These are phyloP conservation scores for Allium sativum DNA, from an alignment of 106 monocot species.

Conservation along the genomic window DNA sequence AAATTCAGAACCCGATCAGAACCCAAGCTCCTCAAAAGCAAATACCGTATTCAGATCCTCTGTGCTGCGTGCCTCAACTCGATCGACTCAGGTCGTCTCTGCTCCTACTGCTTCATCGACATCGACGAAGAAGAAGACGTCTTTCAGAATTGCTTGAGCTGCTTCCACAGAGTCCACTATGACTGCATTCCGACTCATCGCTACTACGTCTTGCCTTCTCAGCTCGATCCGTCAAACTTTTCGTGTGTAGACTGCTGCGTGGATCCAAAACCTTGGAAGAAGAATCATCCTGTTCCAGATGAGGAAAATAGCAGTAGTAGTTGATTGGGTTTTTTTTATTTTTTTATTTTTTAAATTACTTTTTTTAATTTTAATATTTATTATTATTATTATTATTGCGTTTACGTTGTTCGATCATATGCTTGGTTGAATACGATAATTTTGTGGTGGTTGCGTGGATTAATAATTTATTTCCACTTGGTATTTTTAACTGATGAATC, in stretches of 20 bases:
- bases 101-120: slow-evolving; percentile 32
- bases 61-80: slow-evolving; percentile 16
- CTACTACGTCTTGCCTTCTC: slow-evolving; percentile 8
- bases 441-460: no score
- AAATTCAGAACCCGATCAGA: background rate
- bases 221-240: slow-evolving; percentile 16
- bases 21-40: slow-evolving; percentile 14
- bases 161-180: slow-evolving; percentile 24
- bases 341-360: no score
- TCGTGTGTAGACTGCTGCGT: slow-evolving; percentile 26
- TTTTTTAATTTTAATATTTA: no score
- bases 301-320: no score
- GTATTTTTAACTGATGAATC: no score
- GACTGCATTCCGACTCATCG: slow-evolving; percentile 23
- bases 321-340: no score
- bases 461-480: no score
- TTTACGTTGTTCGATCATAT: no score
- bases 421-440: no score
- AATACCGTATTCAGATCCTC: slow-evolving; percentile 31
- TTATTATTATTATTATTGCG: no score
- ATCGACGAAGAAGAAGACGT: background rate
- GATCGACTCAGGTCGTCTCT: slow-evolving; percentile 11
- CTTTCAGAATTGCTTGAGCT: slow-evolving; percentile 13
- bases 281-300: no score
- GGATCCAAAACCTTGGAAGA: no score